Base-by-base conservation (phyloP, 352 stramenopile genomes). In the Pythium dissotocum region DNA sequence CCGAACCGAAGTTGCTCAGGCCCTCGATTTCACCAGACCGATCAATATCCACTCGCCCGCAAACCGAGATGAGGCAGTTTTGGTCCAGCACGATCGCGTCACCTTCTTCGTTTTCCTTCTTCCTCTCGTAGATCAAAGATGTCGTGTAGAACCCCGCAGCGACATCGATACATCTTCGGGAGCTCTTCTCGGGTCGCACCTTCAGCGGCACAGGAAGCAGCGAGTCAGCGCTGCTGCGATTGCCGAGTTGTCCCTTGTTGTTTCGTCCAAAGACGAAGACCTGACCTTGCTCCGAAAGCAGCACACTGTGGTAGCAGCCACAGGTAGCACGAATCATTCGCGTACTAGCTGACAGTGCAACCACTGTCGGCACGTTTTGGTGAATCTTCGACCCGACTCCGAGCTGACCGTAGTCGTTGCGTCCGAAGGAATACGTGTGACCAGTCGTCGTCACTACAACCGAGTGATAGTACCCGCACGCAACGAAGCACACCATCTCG, bases 181-280 rank as follows among this genome's bases (percentile, higher is more conserved):
- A 70, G 59, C 87, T 93, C 66, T 94, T 94, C 46, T 94, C 86
- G 0, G 87, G 85, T 18, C 88, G 85, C 52, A 95, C 83, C 70
- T 93, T 94, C 1, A 96, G 69, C 1, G 85, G 84, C 32, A 96
- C 86, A 32, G 88, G 88, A 10, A 95, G 58, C 16, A 95, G 76
- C 14, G 88, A 87, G 61, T 97, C 89, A 0, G 88, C 84, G 54
- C 84, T 95, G 16, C 87, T 85, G 18, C 89, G 78, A 72, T 95
- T 96, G 2, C 89, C 89, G 26, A 96, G 78, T 61, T 96, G 89
- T 0, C 89, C 89, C 69, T 97, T 95, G 73, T 97, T 97, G 69
- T 97, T 97, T 33, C 89, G 66, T 28, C 89, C 88, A 52, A 96
- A 96, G 1, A 93, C 87, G 49, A 84, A 95, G 7, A 97, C 85